These are phyloP conservation scores for Trichoderma brevicompactum DNA, from an alignment of 2,329 filamentous ascomycete species.

Conservation along the genomic window DNA sequence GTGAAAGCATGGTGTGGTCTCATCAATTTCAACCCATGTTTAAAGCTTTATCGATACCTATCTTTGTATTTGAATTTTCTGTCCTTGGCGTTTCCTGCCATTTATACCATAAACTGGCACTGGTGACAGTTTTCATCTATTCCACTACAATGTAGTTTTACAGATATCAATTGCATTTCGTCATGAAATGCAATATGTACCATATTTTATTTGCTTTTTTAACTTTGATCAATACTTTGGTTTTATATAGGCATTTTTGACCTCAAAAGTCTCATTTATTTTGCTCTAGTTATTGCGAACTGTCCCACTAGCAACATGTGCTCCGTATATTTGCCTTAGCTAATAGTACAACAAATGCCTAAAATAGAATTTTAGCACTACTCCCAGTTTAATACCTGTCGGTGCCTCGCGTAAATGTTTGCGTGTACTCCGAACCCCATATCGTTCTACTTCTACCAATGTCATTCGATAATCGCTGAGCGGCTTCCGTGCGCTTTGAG, in stretches of 20 bases:
- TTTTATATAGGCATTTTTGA: no score
- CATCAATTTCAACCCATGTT: neutral
- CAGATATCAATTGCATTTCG: no score
- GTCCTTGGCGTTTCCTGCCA: no score
- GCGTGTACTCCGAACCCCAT: neutral
- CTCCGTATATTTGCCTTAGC: neutral
- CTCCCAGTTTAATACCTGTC: conserved; percentile 5
- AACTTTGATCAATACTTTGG: no score
- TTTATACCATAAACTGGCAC: no score
- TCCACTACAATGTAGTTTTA: no score
- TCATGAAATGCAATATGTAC: no score
- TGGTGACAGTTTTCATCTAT: no score
- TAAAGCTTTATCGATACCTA: neutral
- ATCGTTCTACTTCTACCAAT: conserved; percentile 3
- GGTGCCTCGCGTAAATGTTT: neutral
- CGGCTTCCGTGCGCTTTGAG: neutral
- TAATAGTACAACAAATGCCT: neutral
- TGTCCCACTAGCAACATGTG: neutral
- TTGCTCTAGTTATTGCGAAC: no score
- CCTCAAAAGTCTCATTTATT: no score
- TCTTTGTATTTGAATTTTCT: neutral
- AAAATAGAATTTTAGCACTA: conserved; percentile 1
- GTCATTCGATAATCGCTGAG: neutral
- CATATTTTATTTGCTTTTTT: no score
- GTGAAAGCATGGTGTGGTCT: neutral